Evolutionary conservation across 2,329 filamentous ascomycete genomes (phyloP).

Genomic region (Emericellopsis atlantica): DNA sequence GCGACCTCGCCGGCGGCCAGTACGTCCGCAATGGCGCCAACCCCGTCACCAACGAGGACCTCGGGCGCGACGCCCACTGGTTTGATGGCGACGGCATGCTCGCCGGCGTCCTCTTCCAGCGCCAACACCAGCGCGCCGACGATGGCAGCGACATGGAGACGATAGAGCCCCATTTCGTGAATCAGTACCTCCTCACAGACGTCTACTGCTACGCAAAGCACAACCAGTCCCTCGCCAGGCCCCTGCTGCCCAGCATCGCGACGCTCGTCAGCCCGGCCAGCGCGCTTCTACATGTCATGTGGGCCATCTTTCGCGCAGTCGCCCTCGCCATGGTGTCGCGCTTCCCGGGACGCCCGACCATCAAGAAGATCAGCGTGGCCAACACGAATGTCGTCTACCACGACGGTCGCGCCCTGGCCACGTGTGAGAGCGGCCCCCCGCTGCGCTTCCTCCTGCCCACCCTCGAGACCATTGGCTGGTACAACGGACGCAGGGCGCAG

Average conservation of each 20-base stretch:
- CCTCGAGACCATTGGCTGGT: constrained; percentile 60
- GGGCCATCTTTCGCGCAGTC: constrained; percentile 42
- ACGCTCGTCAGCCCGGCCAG: constrained; percentile 49
- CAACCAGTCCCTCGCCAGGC: constrained; percentile 31
- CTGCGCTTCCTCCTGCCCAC: constrained; percentile 51
- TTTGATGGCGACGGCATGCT: constrained; percentile 70
- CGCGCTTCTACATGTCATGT: constrained; percentile 32
- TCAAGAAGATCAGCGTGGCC: constrained; percentile 58
- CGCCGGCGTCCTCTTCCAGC: constrained; percentile 49
- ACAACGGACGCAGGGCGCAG: constrained; percentile 45
- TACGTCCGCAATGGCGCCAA: constrained; percentile 65
- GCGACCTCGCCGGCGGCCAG: constrained; percentile 54
- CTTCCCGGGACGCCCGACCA: constrained; percentile 40
- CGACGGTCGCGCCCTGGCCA: constrained; percentile 55
- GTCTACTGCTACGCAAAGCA: constrained; percentile 42
- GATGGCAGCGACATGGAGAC: constrained; percentile 6
- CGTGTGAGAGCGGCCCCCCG: constrained; percentile 59
- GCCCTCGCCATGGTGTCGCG: constrained; percentile 44
- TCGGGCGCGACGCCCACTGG: constrained; percentile 55
- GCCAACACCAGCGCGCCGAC: constrained; percentile 15
- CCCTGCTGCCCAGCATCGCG: constrained; percentile 55
- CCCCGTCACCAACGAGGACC: constrained; percentile 47
- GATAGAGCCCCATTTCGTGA: constrained; percentile 52
- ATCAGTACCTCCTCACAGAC: constrained; percentile 58
- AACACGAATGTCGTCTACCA: constrained; percentile 58